These are phyloP conservation scores for Colletotrichum sp. DNA, from an alignment of 2,329 filamentous ascomycete genomes.

Conservation along the genomic window DNA sequence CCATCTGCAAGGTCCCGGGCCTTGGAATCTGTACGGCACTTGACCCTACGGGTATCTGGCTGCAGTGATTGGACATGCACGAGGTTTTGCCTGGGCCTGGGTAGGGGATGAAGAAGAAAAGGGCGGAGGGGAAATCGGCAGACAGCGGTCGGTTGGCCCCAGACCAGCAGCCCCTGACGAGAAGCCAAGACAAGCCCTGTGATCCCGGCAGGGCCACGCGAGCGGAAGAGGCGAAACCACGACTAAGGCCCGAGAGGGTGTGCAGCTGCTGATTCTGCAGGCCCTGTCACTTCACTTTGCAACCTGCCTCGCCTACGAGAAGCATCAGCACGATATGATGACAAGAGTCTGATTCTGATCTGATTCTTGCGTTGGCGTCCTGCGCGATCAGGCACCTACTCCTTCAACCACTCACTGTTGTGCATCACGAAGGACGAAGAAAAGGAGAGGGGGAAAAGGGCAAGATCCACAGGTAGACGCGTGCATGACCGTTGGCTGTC, in stretches of 20 bases:
- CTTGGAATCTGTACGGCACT: not conserved
- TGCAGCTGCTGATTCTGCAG: not conserved
- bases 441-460: not conserved
- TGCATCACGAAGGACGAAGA: not conserved
- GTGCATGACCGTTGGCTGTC: not conserved
- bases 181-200: not conserved
- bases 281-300: not conserved
- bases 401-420: not conserved
- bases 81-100: not conserved
- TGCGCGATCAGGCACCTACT: not conserved
- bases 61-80: not conserved
- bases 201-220: constrained; percentile 13
- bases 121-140: not conserved
- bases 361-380: not conserved
- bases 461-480: not conserved
- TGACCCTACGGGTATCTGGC: not conserved
- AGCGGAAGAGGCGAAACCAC: not conserved
- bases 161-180: not conserved
- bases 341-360: not conserved
- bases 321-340: not conserved
- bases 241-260: not conserved
- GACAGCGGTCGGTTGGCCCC: not conserved
- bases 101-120: not conserved
- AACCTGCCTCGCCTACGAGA: not conserved
- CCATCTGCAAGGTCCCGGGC: not conserved